Conservation (phyloP, 768 basidiomycete genomes). For the Mrakia frigida region DNA sequence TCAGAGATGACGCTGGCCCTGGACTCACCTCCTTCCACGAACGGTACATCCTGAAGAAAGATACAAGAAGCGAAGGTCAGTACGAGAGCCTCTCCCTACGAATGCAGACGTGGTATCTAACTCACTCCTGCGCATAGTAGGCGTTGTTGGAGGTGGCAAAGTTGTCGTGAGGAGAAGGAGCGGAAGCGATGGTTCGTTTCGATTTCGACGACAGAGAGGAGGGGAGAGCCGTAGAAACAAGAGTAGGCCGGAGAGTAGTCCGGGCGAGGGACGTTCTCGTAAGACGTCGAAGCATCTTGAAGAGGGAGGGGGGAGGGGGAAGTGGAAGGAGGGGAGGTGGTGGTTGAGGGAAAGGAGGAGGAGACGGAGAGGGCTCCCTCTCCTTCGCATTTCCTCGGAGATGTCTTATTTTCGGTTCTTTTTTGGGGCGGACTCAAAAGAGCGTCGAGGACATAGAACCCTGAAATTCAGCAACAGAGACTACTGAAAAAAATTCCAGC, state of each 20-base stretch:
- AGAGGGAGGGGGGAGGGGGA: background rate
- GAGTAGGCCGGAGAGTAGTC: background rate
- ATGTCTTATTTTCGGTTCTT: too few relatives aligned
- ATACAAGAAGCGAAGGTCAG: background rate
- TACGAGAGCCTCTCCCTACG: background rate
- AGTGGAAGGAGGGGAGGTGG: background rate
- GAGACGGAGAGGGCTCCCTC: too few relatives aligned
- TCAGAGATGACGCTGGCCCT: constrained; percentile 16
- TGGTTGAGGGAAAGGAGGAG: background rate
- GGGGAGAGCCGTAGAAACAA: background rate
- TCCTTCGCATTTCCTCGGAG: too few relatives aligned
- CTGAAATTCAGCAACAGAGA: too few relatives aligned
- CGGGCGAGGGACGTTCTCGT: constrained; percentile 4
- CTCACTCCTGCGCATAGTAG: constrained; percentile 77
- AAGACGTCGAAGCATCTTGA: constrained; percentile 7
- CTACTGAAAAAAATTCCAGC: too few relatives aligned
- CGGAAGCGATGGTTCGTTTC: constrained; percentile 23
- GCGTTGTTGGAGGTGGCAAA: constrained; percentile 94
- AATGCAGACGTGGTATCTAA: background rate
- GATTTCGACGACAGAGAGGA: background rate
- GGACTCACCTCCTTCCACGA: constrained; percentile 48
- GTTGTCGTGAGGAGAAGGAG: constrained; percentile 41
- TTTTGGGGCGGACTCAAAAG: too few relatives aligned
- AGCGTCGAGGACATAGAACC: too few relatives aligned
- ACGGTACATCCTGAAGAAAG: constrained; percentile 66